Percentiles rank a stretch among this genome's conserved stretches.
These are phyloP conservation scores for Cladosporium sp. DNA, from an alignment of 2,329 filamentous ascomycete species.

Conservation along the genomic window DNA sequence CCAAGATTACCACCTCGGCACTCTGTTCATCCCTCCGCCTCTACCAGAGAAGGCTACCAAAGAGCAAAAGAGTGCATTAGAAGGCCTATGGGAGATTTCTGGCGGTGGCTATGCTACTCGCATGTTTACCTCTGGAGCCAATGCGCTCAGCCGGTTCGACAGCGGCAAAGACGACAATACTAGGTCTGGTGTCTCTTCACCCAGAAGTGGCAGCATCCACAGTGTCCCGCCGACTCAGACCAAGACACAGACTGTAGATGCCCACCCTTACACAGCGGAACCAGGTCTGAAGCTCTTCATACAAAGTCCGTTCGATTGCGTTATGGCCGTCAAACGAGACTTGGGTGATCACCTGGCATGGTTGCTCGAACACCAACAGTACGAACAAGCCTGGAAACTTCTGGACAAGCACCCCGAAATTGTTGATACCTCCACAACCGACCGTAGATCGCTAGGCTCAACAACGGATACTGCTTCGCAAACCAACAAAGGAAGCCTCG, in stretches of 20 bases:
- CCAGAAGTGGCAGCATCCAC: slow-evolving; percentile 32
- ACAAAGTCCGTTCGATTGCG: slow-evolving; percentile 92
- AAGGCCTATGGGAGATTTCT: slow-evolving; percentile 79
- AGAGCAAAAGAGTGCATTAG: slow-evolving; percentile 65
- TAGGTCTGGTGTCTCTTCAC: slow-evolving; percentile 30
- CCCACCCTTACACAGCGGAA: slow-evolving; percentile 47
- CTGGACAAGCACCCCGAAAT: slow-evolving; percentile 81
- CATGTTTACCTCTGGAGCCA: slow-evolving; percentile 82
- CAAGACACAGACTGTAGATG: slow-evolving; percentile 26
- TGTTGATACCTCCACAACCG: slow-evolving; percentile 36
- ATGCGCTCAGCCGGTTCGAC: slow-evolving; percentile 51
- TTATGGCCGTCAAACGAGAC: slow-evolving; percentile 85
- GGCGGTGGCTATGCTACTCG: slow-evolving; percentile 75
- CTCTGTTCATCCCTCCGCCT: slow-evolving; percentile 71
- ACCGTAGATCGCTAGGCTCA: slow-evolving; percentile 29
- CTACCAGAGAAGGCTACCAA: slow-evolving; percentile 52
- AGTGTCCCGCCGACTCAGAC: slow-evolving; percentile 21
- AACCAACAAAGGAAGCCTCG: slow-evolving; percentile 26
- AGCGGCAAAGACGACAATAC: slow-evolving; percentile 33
- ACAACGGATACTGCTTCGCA: slow-evolving; percentile 43
- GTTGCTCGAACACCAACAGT: slow-evolving; percentile 76
- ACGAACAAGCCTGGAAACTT: slow-evolving; percentile 82
- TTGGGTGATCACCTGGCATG: slow-evolving; percentile 79
- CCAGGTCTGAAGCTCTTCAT: slow-evolving; percentile 80
- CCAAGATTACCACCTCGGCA: slow-evolving; percentile 84